These are phyloP conservation scores for Aspergillus melleus DNA, from an alignment of 2,329 filamentous ascomycete genomes.

Conservation along the genomic window DNA sequence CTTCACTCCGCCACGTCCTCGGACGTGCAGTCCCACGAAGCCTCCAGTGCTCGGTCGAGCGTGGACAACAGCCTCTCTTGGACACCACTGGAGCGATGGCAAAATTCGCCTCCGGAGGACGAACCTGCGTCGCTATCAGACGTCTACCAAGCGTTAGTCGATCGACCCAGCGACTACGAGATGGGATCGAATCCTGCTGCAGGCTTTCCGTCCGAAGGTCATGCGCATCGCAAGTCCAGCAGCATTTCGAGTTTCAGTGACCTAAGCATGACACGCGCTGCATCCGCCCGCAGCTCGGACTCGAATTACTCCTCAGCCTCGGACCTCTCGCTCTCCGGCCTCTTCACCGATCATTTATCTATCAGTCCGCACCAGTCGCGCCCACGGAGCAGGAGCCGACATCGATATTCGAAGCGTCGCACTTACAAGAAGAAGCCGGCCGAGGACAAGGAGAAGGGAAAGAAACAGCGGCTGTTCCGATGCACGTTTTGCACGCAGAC, in stretches of 20 bases:
- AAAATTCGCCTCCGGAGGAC: not conserved
- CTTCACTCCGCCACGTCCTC: not conserved
- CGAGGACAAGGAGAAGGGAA: not conserved
- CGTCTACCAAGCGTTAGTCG: not conserved
- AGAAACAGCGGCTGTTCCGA: conserved; percentile 24
- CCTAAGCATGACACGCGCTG: not conserved
- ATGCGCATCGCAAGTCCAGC: not conserved
- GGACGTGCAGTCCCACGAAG: not conserved
- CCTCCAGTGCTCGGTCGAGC: not conserved
- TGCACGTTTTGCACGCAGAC: conserved; percentile 50
- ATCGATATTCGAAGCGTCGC: not conserved
- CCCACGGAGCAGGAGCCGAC: not conserved
- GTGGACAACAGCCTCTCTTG: not conserved
- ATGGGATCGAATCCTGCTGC: not conserved
- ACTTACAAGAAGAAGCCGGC: not conserved
- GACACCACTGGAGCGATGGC: not conserved
- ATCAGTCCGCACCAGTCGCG: not conserved
- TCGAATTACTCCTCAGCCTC: not conserved
- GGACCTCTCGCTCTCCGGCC: not conserved
- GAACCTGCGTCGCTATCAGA: not conserved
- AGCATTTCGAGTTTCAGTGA: not conserved
- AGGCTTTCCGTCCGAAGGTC: not conserved
- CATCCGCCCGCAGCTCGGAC: not conserved
- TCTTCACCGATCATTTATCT: not conserved
- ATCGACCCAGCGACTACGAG: not conserved